Evolutionary conservation across 352 stramenopile genomes (phyloP), one percentile per base, ranked within the genome.

Genomic region (Globisporangium solare): DNA sequence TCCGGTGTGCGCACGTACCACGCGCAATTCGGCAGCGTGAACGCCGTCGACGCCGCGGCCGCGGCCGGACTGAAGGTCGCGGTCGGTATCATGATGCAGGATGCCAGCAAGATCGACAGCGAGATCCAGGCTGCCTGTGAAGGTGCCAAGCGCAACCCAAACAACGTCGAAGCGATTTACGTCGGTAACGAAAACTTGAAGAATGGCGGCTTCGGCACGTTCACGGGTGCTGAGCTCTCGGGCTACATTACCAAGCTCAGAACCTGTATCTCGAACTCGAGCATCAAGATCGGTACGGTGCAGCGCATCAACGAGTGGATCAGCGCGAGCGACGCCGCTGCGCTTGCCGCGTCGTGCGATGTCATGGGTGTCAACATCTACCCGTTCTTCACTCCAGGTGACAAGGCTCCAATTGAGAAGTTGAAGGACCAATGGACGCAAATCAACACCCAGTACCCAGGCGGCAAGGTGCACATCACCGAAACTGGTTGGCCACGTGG

Each of bases 181-280:
- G 79, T 87, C 27, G 83, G 83, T 42, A 92, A 90, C 70, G 83
- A 92, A 55, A 71, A 85, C 72, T 66, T 92, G 17, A 55, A 66
- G 45, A 86, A 86, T 64, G 61, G 68, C 31, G 65, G 54, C 56
- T 84, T 76, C 42, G 79, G 76, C 20, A 68, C 60, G 2, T 67
- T 54, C 32, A 69, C 63, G 22, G 73, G 68, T 48, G 59, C 61
- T 14, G 42, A 75, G 59, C 70, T 90, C 13, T 32, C 74, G 15
- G 61, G 55, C 3, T 80, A 83, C 68, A 86, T 90, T 49, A 32
- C 70, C 12, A 66, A 79, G 45, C 68, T 93, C 47, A 83, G 86
- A 61, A 41, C n/a, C 2, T 83, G 75, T 54, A 83, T 76, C 11
- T 37, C 51, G 27, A 61, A 56, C 40, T 60, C 46, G 11, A 60